Evolutionary conservation across 2,329 filamentous ascomycete genomes (phyloP), one percentile per base, ranked within the genome.

Genomic region (Cordyceps cicadae): DNA sequence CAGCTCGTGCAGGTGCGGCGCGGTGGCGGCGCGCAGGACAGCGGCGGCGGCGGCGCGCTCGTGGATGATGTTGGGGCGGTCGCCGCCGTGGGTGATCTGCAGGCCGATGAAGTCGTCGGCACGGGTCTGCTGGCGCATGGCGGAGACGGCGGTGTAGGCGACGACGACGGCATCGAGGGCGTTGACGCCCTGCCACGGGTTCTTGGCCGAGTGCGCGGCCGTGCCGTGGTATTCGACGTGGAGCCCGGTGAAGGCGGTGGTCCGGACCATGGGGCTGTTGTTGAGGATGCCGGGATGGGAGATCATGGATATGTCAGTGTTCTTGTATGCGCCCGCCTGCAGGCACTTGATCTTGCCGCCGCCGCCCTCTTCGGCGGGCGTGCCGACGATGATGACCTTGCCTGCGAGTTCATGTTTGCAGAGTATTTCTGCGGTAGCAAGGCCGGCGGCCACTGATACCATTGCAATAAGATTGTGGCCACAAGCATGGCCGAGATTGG

Each of bases 101-200:
- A 81, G 76, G 62, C 83, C 70, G 63, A 81, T 75, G 7, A 78
- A 70, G 59, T 79, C 78, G 4, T 78, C 77, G 0, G 82, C 79
- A 63, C 77, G 74, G 3, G 81, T 76, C 67, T 86, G 83, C 67
- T 85, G 82, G 1, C 83, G 76, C 6, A 86, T 72, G 0, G 81
- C 73, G 0, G 79, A 77, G 4, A 86, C 68, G 49, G 72, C 73
- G 57, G 76, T 77, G 64, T 81, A 81, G 0, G 74, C 77, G 0
- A 75, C 72, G 2, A 85, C 72, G 24, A 83, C 66, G 0, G 82
- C 82, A 64, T 86, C 83, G 0, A 85, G 75, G 0, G 83, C 83
- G 66, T 86, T 86, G 64, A 81, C 75, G 0, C 83, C 83, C 5
- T 81, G 74, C 82, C 82, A 85, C 0, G 82, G 83, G n/a, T 74